Base-by-base conservation (phyloP, 805 yeast species). In the Metschnikowia matae region DNA sequence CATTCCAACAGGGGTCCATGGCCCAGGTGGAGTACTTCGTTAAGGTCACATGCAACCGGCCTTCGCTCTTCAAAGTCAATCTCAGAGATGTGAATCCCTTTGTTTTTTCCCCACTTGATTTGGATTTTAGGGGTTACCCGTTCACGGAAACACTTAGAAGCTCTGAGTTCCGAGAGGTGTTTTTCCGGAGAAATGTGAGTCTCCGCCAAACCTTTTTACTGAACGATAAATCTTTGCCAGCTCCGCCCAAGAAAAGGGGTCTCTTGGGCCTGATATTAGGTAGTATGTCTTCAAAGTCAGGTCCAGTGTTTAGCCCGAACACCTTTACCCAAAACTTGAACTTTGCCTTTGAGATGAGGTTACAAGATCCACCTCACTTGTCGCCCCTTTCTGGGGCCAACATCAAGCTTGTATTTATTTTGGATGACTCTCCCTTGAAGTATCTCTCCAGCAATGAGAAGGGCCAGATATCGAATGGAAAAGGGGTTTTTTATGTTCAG, bases 31-130 rank as follows among this genome's bases (percentile, higher is more conserved):
- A 73, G 49, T 83, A 83, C 60, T 83, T 76, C 59, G 71, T 84
- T 48, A 83, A 83, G 62, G 85, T 74, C 8, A 83, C 87, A 0
- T 82, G 83, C 39, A 79, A 78, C 50, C 61, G 83, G 42, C 64
- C 83, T 1, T 72, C 82, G 2, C 58, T 81, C 32, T 66, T 80
- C 49, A 75, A 75, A 48, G 46, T 71, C 26, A 83, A 81, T 52
- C 58, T 75, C 32, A 66, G 87, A 36, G 62, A 74, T 10, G 61
- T 60, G 44, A 74, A 73, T 42, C 84, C 83, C 4, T 79, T 85
- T 54, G 65, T 69, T 2, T 80, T 84, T 54, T 62, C 80, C 31
- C 87, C 88, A 0, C 61, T 75, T 35, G 82, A 69, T 59, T 52
- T 64, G 47, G 66, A 69, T 56, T 42, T 18, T 21, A 58, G 58